These are phyloP conservation scores for Pezicula neosporulosa DNA, from an alignment of 2,329 filamentous ascomycete species.

Conservation along the genomic window DNA sequence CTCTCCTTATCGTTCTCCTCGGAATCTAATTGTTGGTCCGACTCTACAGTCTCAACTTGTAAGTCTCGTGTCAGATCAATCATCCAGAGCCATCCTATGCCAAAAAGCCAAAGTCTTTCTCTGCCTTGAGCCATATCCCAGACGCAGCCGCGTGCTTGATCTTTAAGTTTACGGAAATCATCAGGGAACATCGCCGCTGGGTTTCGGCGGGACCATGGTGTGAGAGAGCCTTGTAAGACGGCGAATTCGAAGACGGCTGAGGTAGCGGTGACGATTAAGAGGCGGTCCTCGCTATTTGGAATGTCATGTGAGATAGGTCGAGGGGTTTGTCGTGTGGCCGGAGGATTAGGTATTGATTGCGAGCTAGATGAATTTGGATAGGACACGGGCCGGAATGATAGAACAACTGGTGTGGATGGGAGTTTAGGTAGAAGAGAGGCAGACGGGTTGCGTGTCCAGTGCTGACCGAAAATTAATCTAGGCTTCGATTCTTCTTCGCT, in stretches of 20 bases:
- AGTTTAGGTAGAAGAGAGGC: constrained; percentile 68
- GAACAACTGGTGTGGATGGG: constrained; percentile 57
- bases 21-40: too few relatives aligned
- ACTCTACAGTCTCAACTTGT: constrained; percentile 25
- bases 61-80: constrained; percentile 78
- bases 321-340: constrained; percentile 22
- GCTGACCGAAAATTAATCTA: constrained; percentile 52
- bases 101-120: constrained; percentile 83
- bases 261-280: constrained; percentile 60
- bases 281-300: constrained; percentile 46
- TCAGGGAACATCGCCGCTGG: constrained; percentile 70
- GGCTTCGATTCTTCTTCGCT: constrained; percentile 39
- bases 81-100: constrained; percentile 86
- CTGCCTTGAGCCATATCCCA: constrained; percentile 65
- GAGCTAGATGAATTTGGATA: background rate
- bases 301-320: constrained; percentile 42
- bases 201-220: constrained; percentile 83
- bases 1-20: constrained; percentile 15
- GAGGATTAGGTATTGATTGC: constrained; percentile 3
- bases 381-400: constrained; percentile 58
- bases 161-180: constrained; percentile 70
- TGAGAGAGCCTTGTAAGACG: constrained; percentile 70
- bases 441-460: constrained; percentile 74
- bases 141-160: constrained; percentile 77
- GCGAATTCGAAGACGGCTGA: constrained; percentile 77